Percentiles rank a stretch among this genome's conserved stretches.
phyloP scores from a whole-genome alignment of 208 protist genomes.

The Entamoeba dispar region DNA sequence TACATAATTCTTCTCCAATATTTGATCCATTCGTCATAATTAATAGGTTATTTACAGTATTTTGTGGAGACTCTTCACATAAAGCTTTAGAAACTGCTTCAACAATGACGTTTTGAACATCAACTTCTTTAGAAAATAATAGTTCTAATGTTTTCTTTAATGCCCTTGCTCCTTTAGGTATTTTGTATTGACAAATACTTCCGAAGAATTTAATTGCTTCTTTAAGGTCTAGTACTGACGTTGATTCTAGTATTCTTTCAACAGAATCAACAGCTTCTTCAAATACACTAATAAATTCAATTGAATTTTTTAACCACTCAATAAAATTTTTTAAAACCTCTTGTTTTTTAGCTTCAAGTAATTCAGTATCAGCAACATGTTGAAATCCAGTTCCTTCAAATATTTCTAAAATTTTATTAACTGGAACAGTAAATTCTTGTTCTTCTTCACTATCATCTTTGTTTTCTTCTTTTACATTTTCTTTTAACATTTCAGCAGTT shows the following conservation, averaged over 20 bases:
- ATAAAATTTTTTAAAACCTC: neutral
- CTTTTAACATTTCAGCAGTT: neutral
- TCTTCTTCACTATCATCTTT: neutral
- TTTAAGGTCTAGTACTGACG: neutral
- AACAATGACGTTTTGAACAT: neutral
- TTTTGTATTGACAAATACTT: neutral
- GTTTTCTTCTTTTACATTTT: neutral
- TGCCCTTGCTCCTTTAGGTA: neutral
- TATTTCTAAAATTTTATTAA: neutral
- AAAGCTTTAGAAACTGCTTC: neutral
- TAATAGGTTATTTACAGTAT: neutral
- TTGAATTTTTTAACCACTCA: neutral
- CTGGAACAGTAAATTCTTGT: neutral
- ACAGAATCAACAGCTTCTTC: neutral
- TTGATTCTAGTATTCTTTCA: neutral
- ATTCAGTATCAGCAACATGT: neutral
- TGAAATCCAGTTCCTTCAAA: neutral
- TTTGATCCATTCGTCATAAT: neutral
- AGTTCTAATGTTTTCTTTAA: neutral
- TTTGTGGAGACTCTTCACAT: neutral
- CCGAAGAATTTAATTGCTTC: neutral
- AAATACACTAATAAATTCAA: neutral
- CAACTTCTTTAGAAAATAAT: neutral
- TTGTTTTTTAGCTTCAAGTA: neutral
- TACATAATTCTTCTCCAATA: neutral